Base-by-base conservation (phyloP, 116 monocot species). In the Posidonia oceanica region DNA sequence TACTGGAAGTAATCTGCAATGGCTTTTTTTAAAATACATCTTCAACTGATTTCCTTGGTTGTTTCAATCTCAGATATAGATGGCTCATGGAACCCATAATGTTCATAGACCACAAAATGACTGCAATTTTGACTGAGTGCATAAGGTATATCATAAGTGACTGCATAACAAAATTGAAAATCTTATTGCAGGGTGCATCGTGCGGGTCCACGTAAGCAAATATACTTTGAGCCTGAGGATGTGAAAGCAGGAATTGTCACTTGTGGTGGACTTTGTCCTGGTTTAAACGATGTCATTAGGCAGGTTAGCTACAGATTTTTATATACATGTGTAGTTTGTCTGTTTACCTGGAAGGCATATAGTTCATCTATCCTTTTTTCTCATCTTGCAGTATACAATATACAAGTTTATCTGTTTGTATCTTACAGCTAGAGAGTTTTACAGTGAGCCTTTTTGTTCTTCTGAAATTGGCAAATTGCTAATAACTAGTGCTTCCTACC, bases 231-330 rank as follows among this genome's bases (percentile, higher is more conserved):
- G 62, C 94, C 94, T 62, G 75, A 55, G 18, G 60, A 75, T 52
- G 90, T 89, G 67, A 89, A 94, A 72, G 94, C 90, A 73, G 94
- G 72, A 39, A 85, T 94, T 71, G 85, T 94, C 40, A 87, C 94
- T 29, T 94, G 94, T 78, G 94, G 94, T 54, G 94, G 94, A 17
- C 81, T 94, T 7, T 94, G 94, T 79, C 94, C 94, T 60, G 94
- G 94, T 74, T 83, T 90, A 6, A 94, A 94, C 79, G 90, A 89
- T 80, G 94, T 94, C 63, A 94, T 94, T 76, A 79, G 94, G 73
- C 87, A 94, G 87, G 90, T 87, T 55, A 17, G 69, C 64, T 67
- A 7, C 20, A n/a, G n/a, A n/a, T 23, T 69, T 13, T 3, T 41
- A 20, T 66, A 20, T 66, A 14, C 17, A 41, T 42, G 37, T 39